Evolutionary conservation across 1,284 basidiomycete genomes (phyloP), one percentile per base, ranked within the genome.

Genomic region (Melampsora americana): DNA sequence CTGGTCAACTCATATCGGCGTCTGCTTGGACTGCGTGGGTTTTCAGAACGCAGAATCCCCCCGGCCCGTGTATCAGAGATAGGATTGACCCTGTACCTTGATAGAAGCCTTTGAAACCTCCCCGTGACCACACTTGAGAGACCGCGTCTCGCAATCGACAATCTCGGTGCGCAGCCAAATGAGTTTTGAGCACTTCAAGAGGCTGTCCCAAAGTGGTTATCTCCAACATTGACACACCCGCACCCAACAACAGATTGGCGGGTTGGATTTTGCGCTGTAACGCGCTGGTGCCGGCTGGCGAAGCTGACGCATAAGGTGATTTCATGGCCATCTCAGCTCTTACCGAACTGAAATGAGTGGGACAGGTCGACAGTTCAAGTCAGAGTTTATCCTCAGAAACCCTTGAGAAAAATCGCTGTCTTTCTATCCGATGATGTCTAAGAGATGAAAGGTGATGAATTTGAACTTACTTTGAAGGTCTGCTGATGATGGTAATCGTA

Each of bases 151-250:
- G 66, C 23, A 75, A 42, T 5, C 65, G 50, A 12, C 48, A 67
- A 53, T 75, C 65, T 20, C 72, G 72, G 66, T 75, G 72, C 7
- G 72, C 72, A 61, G 72, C 72, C 72, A 75, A 66, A n/a, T 75
- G 72, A 30, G 72, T 75, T 64, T 75, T 75, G 42, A 75, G 65
- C 20, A 75, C 72, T 30, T 75, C 72, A 7, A 75, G 26, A 5
- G 72, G 72, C 48, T 75, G 72, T 1, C 72, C 72, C 3, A 75
- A 44, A 28, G 72, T 75, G 23, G 72, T 67, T 2, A 75, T 66
- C 53, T 75, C 72, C 30, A 75, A 75, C 53, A 75, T 44, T 14
- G 72, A 75, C 20, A 75, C 65, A 26, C 61, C 72, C 18, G 72
- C 72, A 42, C 72, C 72, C 4, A 75, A 48, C 53, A 75, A 28